Evolutionary conservation across 371 early-diverging fungal genomes (phyloP), one percentile per base, ranked within the genome.

Genomic region (Rhizopus arrhizus): DNA sequence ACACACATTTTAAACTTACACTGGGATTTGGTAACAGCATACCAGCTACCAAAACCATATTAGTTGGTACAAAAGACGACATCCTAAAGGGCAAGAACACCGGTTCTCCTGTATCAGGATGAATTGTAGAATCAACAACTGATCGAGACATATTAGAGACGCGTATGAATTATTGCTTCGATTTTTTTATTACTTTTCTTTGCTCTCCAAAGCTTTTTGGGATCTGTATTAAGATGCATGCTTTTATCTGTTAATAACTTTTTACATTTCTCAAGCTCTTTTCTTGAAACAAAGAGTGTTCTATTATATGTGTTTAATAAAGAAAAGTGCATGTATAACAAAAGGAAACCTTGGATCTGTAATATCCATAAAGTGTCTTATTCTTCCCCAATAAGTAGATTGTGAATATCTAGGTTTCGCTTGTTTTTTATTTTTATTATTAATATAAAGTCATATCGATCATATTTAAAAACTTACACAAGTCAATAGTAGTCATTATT

Each of bases 11-110:
- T 22, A 43, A 35, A 5, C 66, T 59, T 76, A 89, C 87, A 35
- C 89, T 68, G n/a, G 91, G 91, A 61, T 90, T 91, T 35, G 91
- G 91, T 69, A 85, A 75, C 66, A 93, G 68, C 91, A 93, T 90
- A 34, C 90, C 91, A 35, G 87, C 89, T 11, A 89, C 85, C 35
- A 93, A 83, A n/a, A 88, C 59, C 72, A 93, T 75, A 69, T 93
- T 93, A 2, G 92, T 91, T 3, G 93, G 94, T 11, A 91, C 91
- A 77, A 91, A 93, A 42, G 80, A 82, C 0, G 90, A 81, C 94
- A 93, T 93, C 22, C 94, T 70, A 75, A 93, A 92, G 15, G 93
- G 94, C 36, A 93, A 65, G 28, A 92, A 75, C 28, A 93, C 79
- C 15, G 87, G 80, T 59, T 91, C 90, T 42, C 89, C 89, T 5